Evolutionary conservation across 805 yeast species (phyloP), one percentile per base, ranked within the genome.

Genomic region (Cyberlindnera japonica): DNA sequence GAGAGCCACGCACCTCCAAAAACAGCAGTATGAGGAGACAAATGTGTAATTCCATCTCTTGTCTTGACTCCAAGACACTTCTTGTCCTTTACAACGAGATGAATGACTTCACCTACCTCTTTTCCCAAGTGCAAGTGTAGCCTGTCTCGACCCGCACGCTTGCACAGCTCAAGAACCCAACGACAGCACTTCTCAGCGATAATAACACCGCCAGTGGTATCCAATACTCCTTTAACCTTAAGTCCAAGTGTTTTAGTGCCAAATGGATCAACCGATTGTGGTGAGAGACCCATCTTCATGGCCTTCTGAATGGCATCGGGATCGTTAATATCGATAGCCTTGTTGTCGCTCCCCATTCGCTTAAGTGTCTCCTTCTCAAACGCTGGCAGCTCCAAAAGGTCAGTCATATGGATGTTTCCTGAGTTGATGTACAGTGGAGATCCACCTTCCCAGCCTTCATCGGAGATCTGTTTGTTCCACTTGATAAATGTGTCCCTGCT

Each of bases 171-270:
- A 12, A 57, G 31, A 6, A 60, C 62, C 58, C 62, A 63, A 26
- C 54, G 45, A 33, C 63, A 61, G 17, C 57, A 51, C 43, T 59
- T 62, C 34, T 58, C 62, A 3, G 68, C 64, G 17, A 55, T 35
- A 21, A 57, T 51, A 47, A 59, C 49, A 10, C 68, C 63, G 16
- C 62, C 61, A 16, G 54, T 51, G 19, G 59, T 51, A 41, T 59
- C 63, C 21, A 59, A 37, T 16, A 57, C 47, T 29, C 59, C 62
- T 33, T 53, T 49, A 7, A 52, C 30, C 29, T 44, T 48, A 16
- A 37, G 26, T 9, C 49, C 53, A 12, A 44, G 30, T 12, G 33
- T 30, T 12, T 44, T 44, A 32, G 40, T 29, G 6, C 33, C 47
- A 30, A 54, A 51, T 13, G 58, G 58, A 36, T 51, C 55, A n/a